Percentiles rank a stretch among this genome's conserved stretches.
phyloP scores from a whole-genome alignment of 129 eudicot genomes.

The Tagetes erecta region DNA sequence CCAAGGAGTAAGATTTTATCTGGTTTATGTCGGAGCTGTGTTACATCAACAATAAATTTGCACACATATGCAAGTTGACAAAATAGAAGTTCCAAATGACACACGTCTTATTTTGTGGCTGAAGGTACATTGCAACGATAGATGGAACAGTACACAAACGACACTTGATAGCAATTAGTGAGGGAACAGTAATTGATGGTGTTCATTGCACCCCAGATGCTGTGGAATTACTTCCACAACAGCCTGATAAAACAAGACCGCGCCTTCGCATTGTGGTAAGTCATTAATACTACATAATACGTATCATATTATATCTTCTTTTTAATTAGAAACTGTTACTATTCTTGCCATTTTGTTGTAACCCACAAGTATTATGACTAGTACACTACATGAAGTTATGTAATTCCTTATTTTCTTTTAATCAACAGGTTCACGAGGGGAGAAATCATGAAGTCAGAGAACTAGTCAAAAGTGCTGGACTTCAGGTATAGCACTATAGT shows the following conservation, averaged over 20 bases:
- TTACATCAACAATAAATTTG: neutral
- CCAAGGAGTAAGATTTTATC: constrained; percentile 80
- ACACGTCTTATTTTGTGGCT: constrained; percentile 30
- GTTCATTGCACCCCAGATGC: constrained; percentile 82
- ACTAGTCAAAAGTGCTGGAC: constrained; percentile 96
- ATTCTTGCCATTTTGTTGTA: too few species aligned
- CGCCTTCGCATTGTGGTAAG: constrained; percentile 91
- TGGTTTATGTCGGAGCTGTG: neutral
- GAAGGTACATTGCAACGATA: constrained; percentile 87
- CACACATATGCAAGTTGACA: neutral
- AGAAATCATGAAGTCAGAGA: constrained; percentile 98
- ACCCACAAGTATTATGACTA: too few species aligned
- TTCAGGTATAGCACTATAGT: constrained; percentile 50
- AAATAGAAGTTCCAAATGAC: constrained; percentile 14
- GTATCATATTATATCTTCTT: neutral
- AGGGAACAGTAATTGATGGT: constrained; percentile 78
- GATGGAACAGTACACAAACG: constrained; percentile 66
- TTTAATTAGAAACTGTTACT: constrained; percentile 9
- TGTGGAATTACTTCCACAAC: constrained; percentile 81
- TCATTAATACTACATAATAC: neutral
- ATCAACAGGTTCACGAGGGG: constrained; percentile 83
- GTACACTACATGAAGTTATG: too few species aligned
- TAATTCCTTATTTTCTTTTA: too few species aligned
- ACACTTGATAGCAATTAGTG: constrained; percentile 68
- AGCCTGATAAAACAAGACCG: constrained; percentile 69